Evolutionary conservation across 2,329 filamentous ascomycete genomes (phyloP).

Genomic region (Aureobasidium sp.): DNA sequence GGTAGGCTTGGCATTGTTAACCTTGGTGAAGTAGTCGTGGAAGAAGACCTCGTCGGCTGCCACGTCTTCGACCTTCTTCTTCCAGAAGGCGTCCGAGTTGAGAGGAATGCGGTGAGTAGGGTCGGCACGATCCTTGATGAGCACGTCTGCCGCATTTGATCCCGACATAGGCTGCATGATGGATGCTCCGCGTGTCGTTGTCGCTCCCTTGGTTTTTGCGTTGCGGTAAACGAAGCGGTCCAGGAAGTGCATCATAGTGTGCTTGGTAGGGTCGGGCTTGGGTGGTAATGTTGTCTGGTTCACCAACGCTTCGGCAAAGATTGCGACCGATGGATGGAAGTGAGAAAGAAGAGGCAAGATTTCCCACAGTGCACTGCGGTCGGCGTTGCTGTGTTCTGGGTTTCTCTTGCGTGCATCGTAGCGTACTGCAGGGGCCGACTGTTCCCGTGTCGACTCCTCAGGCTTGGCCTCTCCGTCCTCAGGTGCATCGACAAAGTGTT

Average conservation of each 20-base stretch:
- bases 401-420: conserved; percentile 91
- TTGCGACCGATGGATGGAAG: conserved; percentile 86
- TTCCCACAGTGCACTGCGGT: conserved; percentile 90
- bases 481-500: conserved; percentile 60
- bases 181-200: conserved; percentile 63
- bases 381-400: conserved; percentile 88
- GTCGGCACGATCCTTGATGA: conserved; percentile 54
- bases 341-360: conserved; percentile 72
- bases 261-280: conserved; percentile 84
- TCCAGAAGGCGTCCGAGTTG: conserved; percentile 88
- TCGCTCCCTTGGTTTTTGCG: conserved; percentile 60
- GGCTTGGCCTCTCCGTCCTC: conserved; percentile 44
- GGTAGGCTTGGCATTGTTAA: conserved; percentile 47
- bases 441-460: conserved; percentile 13
- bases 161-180: conserved; percentile 93
- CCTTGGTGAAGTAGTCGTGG: conserved; percentile 85
- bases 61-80: conserved; percentile 79
- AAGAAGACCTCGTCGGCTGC: conserved; percentile 94
- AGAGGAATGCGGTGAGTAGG: conserved; percentile 57
- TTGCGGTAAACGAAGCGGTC: conserved; percentile 99
- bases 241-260: conserved; percentile 89
- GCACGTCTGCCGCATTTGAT: conserved; percentile 51
- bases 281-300: conserved; percentile 63
- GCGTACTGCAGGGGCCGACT: conserved; percentile 23
- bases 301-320: conserved; percentile 70